Base-by-base conservation (phyloP, 2,329 filamentous ascomycete genomes). In the Cercospora zeina region DNA sequence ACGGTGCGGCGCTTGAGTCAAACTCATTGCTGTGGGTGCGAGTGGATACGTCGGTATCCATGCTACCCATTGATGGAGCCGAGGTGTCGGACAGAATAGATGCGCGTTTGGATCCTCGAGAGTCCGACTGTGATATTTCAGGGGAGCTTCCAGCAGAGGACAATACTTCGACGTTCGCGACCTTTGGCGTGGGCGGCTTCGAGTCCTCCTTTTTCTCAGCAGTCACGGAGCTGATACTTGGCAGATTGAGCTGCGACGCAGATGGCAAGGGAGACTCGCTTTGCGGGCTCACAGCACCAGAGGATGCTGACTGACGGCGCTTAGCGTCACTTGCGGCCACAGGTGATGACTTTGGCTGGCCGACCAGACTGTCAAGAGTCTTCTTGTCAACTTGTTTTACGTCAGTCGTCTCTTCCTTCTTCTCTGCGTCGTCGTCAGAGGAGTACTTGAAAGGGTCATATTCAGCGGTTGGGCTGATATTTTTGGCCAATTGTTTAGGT, bases 361-460 rank as follows among this genome's bases (percentile, higher is more conserved):
- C 56, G 10, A 59, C 56, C 16, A 59, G 34, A 37, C 34, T 59
- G 10, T 34, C 56, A 53, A 59, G 56, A 1, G 56, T 53, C 21
- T 36, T 50, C 34, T 53, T 21, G n/a, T 59, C 47, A 10, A 59
- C 47, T 10, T 59, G 56, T 19, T 59, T 59, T 1, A 37, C 33
- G 11, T 33, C 45, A 1, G 19, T 36, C 33, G 24, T 42, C 30
- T 37, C 11, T 4, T 27, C 31, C 13, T 59, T 39, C n/a, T 19
- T 31, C 33, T 42, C 19, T 2, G 30, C 16, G 16, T 49, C 19
- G 42, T 49, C 31, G 9, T 39, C 56, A 39, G 45, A 34, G 37
- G 56, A 30, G 34, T 51, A 59, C 33, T 51, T 59, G 33, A 51
- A 59, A 7, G 56, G 56, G 13, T 59, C 56, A 31, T 59, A 59